Evolutionary conservation across 1,284 basidiomycete genomes (phyloP).

Genomic region (Vanrija humicola): DNA sequence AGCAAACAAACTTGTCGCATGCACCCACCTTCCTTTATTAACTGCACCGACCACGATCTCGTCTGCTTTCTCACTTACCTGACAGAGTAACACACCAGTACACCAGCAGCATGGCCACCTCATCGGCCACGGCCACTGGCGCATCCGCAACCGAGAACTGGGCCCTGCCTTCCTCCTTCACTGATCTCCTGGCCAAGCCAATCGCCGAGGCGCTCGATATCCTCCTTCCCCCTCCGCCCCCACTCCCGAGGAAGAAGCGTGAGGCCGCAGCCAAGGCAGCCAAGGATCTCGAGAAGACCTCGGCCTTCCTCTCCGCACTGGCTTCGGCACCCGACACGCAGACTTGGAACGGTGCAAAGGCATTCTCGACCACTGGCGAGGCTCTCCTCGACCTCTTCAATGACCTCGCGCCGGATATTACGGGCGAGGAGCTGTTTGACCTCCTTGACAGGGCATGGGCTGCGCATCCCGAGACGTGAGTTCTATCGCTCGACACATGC

Average conservation of each 20-base stretch:
- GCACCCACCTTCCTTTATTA: too few relatives aligned
- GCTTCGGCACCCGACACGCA: constrained; percentile 4
- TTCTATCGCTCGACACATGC: constrained; percentile 1
- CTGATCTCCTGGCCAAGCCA: constrained; percentile 3
- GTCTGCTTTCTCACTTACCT: too few relatives aligned
- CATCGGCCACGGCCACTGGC: too few relatives aligned
- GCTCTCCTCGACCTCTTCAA: constrained; percentile 29
- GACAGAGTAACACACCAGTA: too few relatives aligned
- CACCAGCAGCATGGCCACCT: too few relatives aligned
- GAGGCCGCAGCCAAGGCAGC: background rate
- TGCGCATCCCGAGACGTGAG: constrained; percentile 21
- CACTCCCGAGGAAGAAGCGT: background rate
- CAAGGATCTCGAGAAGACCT: background rate
- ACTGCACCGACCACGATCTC: too few relatives aligned
- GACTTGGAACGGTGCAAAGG: constrained; percentile 26
- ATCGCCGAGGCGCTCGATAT: constrained; percentile 4
- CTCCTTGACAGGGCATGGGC: constrained; percentile 23
- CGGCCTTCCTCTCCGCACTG: constrained; percentile 23
- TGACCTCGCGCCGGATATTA: constrained; percentile 20
- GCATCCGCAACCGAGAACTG: too few relatives aligned
- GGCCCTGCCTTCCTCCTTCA: constrained; percentile 9
- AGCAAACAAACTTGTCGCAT: too few relatives aligned
- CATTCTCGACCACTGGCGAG: constrained; percentile 10
- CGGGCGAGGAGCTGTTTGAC: constrained; percentile 6
- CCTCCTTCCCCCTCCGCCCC: background rate